phyloP scores from a whole-genome alignment of 768 basidiomycete species.

The Ephemerocybe angulata region DNA sequence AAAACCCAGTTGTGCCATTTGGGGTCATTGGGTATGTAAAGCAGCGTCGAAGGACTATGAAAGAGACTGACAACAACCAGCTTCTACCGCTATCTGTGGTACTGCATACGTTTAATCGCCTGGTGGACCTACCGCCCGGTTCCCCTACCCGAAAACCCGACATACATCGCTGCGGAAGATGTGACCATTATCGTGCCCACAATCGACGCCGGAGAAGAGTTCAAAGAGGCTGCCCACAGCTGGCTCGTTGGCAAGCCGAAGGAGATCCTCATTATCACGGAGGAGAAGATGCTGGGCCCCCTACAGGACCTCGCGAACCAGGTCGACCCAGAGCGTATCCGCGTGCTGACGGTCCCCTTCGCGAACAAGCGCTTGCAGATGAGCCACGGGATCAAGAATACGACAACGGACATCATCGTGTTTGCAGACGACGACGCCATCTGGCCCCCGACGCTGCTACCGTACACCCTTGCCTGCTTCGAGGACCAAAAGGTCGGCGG shows the following conservation, averaged over 20 bases:
- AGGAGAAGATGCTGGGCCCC: constrained; percentile 88
- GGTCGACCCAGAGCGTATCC: constrained; percentile 80
- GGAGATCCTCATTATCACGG: constrained; percentile 66
- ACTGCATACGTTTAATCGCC: constrained; percentile 79
- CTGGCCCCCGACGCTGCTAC: constrained; percentile 90
- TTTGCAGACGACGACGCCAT: constrained; percentile 96
- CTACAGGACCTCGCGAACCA: constrained; percentile 85
- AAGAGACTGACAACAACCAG: constrained; percentile 33
- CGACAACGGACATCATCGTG: constrained; percentile 88
- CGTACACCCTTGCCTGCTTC: constrained; percentile 85
- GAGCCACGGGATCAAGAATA: constrained; percentile 88
- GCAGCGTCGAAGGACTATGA: background rate
- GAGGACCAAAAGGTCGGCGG: constrained; percentile 93
- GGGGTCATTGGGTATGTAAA: constrained; percentile 73
- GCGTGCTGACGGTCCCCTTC: constrained; percentile 86
- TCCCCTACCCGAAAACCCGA: constrained; percentile 85
- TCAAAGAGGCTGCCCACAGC: constrained; percentile 87
- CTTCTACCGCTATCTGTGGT: constrained; percentile 95
- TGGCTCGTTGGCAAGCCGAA: constrained; percentile 93
- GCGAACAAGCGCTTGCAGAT: constrained; percentile 95
- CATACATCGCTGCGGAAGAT: constrained; percentile 86
- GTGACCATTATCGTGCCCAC: constrained; percentile 96
- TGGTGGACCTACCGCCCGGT: constrained; percentile 80
- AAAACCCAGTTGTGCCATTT: constrained; percentile 75
- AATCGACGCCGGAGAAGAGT: constrained; percentile 94